These are phyloP conservation scores for Flaveria sonorensis DNA, from an alignment of 129 eudicot species.

Conservation along the genomic window DNA sequence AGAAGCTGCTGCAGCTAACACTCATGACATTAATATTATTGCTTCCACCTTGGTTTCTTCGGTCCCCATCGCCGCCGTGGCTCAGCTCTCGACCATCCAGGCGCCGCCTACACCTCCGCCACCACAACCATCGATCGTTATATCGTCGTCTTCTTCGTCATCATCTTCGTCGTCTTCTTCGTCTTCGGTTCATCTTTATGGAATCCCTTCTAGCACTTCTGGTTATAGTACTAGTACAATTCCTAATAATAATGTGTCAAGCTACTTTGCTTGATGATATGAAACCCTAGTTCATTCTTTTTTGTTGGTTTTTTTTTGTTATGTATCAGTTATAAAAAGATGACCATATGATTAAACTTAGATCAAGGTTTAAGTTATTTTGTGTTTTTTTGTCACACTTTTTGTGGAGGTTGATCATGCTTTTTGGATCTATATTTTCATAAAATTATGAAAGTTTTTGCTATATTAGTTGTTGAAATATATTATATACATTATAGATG, in stretches of 20 bases:
- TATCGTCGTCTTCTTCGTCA: conserved; percentile 44
- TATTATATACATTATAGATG: background rate
- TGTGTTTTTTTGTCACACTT: background rate
- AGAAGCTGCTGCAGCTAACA: conserved; percentile 40
- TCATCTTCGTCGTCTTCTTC: conserved; percentile 42
- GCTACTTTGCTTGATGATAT: conserved; percentile 44
- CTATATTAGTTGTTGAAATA: background rate
- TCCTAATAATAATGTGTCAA: conserved; percentile 44
- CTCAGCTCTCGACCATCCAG: conserved; percentile 40
- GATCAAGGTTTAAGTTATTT: conserved; percentile 14
- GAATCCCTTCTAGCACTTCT: conserved; percentile 47
- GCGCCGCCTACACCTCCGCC: conserved; percentile 54
- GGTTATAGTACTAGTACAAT: conserved; percentile 44
- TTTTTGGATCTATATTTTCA: conserved; percentile 11
- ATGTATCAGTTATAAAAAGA: conserved; percentile 30
- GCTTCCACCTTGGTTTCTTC: conserved; percentile 51
- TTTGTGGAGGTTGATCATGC: conserved; percentile 16
- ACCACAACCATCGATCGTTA: conserved; percentile 43
- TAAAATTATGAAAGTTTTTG: background rate
- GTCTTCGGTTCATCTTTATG: conserved; percentile 46
- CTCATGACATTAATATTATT: conserved; percentile 37
- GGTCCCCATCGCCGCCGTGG: conserved; percentile 37
- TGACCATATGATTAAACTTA: conserved; percentile 23
- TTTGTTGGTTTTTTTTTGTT: background rate
- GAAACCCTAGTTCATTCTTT: conserved; percentile 42